Base-by-base conservation (phyloP, 345 rosid species). In the Rhodomyrtus tomentosa region DNA sequence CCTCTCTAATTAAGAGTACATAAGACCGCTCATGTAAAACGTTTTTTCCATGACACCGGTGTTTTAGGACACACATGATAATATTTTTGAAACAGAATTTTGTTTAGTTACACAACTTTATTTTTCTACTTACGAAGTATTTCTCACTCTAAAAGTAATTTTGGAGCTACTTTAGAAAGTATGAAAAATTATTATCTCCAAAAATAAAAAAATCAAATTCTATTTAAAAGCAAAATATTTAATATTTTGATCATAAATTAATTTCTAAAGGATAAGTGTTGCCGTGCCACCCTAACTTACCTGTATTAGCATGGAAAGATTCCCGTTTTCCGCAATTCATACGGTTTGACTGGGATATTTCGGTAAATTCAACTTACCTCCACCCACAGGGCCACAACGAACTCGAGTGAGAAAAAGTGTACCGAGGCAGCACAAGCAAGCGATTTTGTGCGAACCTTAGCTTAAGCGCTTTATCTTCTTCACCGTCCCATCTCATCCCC, bases 61-160 rank as follows among this genome's bases (percentile, higher is more conserved):
- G 8, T 3, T 5, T 3, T 20, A 36, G 12, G 11, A 14, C 3
- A 2, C 4, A 4, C 14, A 49, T 49, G 14, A 3, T 14, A 49
- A 49, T 1, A 49, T 4, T 49, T 10, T 1, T 49, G 3, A 3
- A 2, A 0, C 3, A 10, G 4, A 10, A 49, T 10, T 49, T 49
- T 0, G 1, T 2, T 49, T 11, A 48, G 11, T 10, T 48, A 9
- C 2, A 9, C 0, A 49, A 49, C 0, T 49, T 49, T 3, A 49
- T 49, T 49, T 49, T 49, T 49, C 3, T 49, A 49, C 14, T 49
- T 49, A 40, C 5, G 42, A 4, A 40, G 42, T 40, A 40, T 40
- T 40, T 40, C 5, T 40, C 5, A 40, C 5, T 40, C 5, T 4
- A 40, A 40, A 40, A 40, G 42, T 40, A 40, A 40, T 40, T 40